Base-by-base conservation (phyloP, 768 basidiomycete species). In the Boletales sp. region DNA sequence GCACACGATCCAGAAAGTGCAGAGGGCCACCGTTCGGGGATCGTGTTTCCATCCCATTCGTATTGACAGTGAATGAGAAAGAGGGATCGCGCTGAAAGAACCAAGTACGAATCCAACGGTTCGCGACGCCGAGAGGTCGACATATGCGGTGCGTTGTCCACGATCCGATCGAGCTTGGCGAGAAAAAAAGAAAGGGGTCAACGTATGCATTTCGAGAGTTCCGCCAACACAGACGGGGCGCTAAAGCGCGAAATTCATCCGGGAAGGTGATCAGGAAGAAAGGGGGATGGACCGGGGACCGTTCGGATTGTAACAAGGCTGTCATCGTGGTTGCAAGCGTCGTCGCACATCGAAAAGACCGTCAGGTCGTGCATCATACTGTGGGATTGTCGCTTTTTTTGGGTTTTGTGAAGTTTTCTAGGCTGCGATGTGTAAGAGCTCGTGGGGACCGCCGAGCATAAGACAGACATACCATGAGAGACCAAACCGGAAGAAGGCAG, bases 191-290 rank as follows among this genome's bases (percentile, higher is more conserved):
- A 17, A 12, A 4, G 29, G 52, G 53, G 38, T 40, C 53, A n/a
- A 55, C 42, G 38, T 18, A 14, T 27, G 6, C 53, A 50, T 45
- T 40, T 34, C 13, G 11, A 21, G 40, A 47, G 34, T 54, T 54
- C 51, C 51, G 31, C 34, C 53, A 45, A 43, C 50, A 27, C 47
- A 14, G 41, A 19, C 40, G 34, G 24, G 38, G 54, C 43, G 29
- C 18, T 45, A 41, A 50, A 50, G 41, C 39, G 8, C 47, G 13
- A 45, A 53, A 43, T 36, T 29, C 18, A 18, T 32, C 39, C 43
- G 39, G 53, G 43, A 35, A 44, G 40, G 38, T 11, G 39, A 21
- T 5, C 17, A 34, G 36, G 21, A 38, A 8, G 3, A 13, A 40
- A 40, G n/a, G 1, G 18, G 2, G 15, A 1, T 17, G 12, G 38